phyloP scores from a whole-genome alignment of 345 rosid genomes.

The Brassica cretica region DNA sequence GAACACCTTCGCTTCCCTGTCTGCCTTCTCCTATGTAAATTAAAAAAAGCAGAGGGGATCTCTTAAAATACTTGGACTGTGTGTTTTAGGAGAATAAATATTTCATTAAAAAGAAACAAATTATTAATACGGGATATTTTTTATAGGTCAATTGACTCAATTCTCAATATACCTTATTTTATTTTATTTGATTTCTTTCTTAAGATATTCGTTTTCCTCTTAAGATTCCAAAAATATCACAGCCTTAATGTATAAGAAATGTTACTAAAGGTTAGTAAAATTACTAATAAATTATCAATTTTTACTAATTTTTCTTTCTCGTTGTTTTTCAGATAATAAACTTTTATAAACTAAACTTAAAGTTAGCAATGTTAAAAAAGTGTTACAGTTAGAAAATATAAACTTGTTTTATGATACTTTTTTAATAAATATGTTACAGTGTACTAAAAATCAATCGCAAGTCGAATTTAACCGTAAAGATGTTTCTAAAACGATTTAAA shows the following conservation, averaged over 20 bases:
- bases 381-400: not conserved
- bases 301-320: not conserved
- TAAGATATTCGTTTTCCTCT: not conserved
- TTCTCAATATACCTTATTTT: not conserved
- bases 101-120: not conserved
- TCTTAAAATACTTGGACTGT: constrained; percentile 18
- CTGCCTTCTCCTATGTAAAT: constrained; percentile 14
- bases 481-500: too few relatives aligned
- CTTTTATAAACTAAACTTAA: not conserved
- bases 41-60: constrained; percentile 22
- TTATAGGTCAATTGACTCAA: too few relatives aligned
- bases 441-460: too few relatives aligned
- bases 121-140: not conserved
- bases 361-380: not conserved
- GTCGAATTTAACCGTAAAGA: too few relatives aligned
- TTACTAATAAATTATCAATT: not conserved
- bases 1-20: constrained; percentile 18
- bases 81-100: constrained; percentile 8
- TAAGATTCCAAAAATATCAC: too few relatives aligned
- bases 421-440: not conserved
- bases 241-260: not conserved
- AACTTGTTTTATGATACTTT: not conserved
- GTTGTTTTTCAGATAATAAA: not conserved
- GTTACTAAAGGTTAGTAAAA: not conserved
- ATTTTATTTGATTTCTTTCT: not conserved